These are phyloP conservation scores for Paraphoma chrysanthemicola DNA, from an alignment of 2,329 filamentous ascomycete species.

Conservation along the genomic window DNA sequence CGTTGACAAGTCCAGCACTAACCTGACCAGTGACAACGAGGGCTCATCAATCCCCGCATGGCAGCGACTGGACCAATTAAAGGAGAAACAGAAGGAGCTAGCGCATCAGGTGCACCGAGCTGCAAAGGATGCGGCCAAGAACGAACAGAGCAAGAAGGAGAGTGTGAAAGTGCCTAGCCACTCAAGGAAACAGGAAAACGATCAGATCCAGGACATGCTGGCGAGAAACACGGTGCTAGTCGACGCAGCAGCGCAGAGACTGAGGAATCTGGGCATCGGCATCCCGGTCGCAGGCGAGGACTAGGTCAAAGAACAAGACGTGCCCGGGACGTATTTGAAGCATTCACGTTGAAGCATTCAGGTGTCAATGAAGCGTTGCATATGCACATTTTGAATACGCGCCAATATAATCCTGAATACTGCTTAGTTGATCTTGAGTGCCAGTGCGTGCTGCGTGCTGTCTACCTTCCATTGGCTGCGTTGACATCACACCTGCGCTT, in stretches of 20 bases:
- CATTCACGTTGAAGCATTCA: neutral
- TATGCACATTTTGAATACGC: neutral
- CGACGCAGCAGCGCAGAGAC: conserved; percentile 38
- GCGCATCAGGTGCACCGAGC: conserved; percentile 32
- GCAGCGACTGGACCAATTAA: conserved; percentile 65
- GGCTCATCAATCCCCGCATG: conserved; percentile 49
- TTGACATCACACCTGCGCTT: too few species aligned
- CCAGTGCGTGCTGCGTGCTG: neutral
- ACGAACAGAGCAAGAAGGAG: conserved; percentile 12
- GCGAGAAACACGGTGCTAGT: conserved; percentile 42
- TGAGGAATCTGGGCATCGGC: conserved; percentile 36
- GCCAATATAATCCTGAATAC: neutral
- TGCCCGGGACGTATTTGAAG: neutral
- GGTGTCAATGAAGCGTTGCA: neutral
- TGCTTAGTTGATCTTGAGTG: neutral
- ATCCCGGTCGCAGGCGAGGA: conserved; percentile 20
- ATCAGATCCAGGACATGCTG: conserved; percentile 42
- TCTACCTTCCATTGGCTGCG: neutral
- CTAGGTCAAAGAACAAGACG: neutral
- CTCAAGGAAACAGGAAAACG: conserved; percentile 43
- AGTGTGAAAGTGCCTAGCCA: conserved; percentile 41
- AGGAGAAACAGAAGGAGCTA: conserved; percentile 61
- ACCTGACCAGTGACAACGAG: conserved; percentile 40
- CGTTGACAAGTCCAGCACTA: conserved; percentile 39
- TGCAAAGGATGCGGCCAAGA: conserved; percentile 18